These are phyloP conservation scores for Malassezia furfur DNA, from an alignment of 1,284 basidiomycete species.

Conservation along the genomic window DNA sequence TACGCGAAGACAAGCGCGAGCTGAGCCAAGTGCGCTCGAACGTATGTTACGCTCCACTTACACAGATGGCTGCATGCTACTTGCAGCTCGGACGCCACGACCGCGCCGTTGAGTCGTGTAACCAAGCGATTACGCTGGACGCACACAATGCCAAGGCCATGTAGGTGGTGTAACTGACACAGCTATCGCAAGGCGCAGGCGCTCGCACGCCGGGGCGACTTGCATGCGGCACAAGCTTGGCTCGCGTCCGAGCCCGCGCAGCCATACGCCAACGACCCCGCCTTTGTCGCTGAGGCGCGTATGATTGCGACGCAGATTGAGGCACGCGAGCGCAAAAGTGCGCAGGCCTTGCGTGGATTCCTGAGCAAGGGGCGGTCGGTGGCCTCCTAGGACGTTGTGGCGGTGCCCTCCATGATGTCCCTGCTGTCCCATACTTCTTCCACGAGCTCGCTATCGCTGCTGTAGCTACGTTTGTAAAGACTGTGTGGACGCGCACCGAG, in stretches of 20 bases:
- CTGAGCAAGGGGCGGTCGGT: not conserved
- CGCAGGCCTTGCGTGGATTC: slow-evolving; percentile 6
- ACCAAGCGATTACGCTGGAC: slow-evolving; percentile 13
- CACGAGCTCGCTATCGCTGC: no score
- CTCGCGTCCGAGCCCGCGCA: not conserved
- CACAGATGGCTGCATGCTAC: slow-evolving; percentile 22
- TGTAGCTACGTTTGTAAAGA: no score
- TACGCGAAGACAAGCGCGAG: slow-evolving; percentile 7
- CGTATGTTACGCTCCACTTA: slow-evolving; percentile 3
- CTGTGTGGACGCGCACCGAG: no score
- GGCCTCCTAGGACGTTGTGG: not conserved
- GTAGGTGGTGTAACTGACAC: slow-evolving; percentile 12
- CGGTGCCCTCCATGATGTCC: no score
- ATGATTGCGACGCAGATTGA: not conserved
- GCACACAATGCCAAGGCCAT: slow-evolving; percentile 15
- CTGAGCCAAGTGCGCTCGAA: slow-evolving; percentile 17
- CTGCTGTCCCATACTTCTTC: no score
- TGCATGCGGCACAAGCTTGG: slow-evolving; percentile 7
- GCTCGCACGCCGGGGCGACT: slow-evolving; percentile 6
- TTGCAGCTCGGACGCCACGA: slow-evolving; percentile 11
- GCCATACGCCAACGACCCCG: not conserved
- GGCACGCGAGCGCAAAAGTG: slow-evolving; percentile 5
- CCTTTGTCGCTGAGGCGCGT: not conserved
- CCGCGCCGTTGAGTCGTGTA: slow-evolving; percentile 9
- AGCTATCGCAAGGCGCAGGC: slow-evolving; percentile 18